Evolutionary conservation across 2,329 filamentous ascomycete species (phyloP), one percentile per base, ranked within the genome.

Genomic region (Aschersonia sp.): DNA sequence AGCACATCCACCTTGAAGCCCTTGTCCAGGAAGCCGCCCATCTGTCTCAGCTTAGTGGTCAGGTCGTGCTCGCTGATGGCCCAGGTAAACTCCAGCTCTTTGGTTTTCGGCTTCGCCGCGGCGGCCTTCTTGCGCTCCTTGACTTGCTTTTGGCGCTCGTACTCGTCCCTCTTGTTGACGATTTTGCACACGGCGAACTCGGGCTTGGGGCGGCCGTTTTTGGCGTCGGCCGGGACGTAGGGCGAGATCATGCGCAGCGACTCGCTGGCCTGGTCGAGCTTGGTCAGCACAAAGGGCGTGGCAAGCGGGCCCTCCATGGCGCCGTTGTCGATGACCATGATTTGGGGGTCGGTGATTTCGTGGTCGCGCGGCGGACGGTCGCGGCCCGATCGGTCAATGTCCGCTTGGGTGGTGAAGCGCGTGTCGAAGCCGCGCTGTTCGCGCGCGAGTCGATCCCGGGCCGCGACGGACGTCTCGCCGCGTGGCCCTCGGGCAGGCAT

Each of bases 71-170:
- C 59, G 51, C 80, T 81, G 57, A 94, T 94, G 35, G 83, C 81
- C 89, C 89, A 97, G 63, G 87, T 90, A 56, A 97, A 56, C 66
- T 96, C 89, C n/a, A 96, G 63, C 59, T 83, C 82, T 68, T 96
- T 96, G 12, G 64, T 60, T 53, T 69, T 71, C 37, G 67, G 51
- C 53, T 63, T 61, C 52, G 66, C 58, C 55, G 56, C 55, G 50
- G 68, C 68, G 53, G 60, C 68, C 55, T 65, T 63, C 52, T 68
- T 67, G 53, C 65, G 68, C 51, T 70, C 64, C 51, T 70, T 70
- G 42, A 62, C 54, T 45, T 63, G 60, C 53, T 69, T 63, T 50
- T 66, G 63, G 47, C 60, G 62, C 63, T 54, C 69, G 57, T 58
- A 69, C 47, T 74, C 65, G 1, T 68, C 73, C 43, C 64, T 62